phyloP scores from a whole-genome alignment of 306 rosid species.

The Prinsepia uniflora region DNA sequence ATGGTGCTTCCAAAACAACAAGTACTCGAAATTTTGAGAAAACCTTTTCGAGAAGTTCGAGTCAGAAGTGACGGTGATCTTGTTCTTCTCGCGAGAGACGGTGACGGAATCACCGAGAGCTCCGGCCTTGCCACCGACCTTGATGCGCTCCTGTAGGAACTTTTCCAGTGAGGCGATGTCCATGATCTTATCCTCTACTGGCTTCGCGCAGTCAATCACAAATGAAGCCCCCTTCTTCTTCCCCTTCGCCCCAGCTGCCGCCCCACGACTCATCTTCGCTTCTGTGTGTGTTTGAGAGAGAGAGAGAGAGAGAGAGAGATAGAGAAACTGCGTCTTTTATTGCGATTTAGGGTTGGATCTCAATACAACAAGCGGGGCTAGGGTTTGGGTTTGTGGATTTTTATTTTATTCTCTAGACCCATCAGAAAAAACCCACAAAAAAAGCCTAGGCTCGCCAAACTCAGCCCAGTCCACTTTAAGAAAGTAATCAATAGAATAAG shows the following conservation, averaged over 20 bases:
- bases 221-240: constrained; percentile 85
- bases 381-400: constrained; percentile 8
- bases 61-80: constrained; percentile 67
- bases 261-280: constrained; percentile 76
- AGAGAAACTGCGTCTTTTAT: neutral
- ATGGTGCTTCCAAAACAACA: neutral
- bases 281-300: neutral
- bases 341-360: neutral
- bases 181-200: constrained; percentile 97
- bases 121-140: constrained; percentile 92
- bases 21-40: no score
- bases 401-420: neutral
- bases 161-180: constrained; percentile 93
- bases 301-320: neutral
- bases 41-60: constrained; percentile 67
- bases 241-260: constrained; percentile 74
- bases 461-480: no score
- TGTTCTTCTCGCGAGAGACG: constrained; percentile 58
- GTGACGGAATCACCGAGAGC: constrained; percentile 62
- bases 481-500: no score
- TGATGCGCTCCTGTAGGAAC: constrained; percentile 90
- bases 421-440: neutral
- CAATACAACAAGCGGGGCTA: neutral
- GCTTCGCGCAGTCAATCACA: constrained; percentile 85
- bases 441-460: no score